Conservation (phyloP, 1,284 basidiomycete genomes). For the Phylloporus sp. region DNA sequence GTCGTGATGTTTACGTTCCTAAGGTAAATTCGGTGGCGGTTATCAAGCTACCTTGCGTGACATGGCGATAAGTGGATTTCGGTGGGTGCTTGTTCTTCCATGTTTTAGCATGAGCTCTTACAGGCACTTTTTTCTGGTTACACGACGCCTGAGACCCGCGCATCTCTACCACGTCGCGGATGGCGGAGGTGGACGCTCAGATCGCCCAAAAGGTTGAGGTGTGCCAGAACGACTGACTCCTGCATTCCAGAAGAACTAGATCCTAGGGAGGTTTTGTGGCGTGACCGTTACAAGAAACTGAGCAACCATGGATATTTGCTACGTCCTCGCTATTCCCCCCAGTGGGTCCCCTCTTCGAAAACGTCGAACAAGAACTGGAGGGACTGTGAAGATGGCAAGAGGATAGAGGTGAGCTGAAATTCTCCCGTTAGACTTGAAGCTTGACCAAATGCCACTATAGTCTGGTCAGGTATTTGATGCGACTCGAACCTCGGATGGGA, state of each 20-base stretch:
- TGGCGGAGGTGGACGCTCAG: background rate
- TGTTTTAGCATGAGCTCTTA: background rate
- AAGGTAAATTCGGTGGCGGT: too few species aligned
- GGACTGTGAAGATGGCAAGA: conserved; percentile 2
- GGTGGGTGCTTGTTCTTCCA: background rate
- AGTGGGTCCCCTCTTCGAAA: conserved; percentile 5
- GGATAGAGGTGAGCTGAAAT: background rate
- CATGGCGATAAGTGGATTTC: background rate
- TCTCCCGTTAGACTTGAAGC: background rate
- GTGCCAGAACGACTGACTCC: background rate
- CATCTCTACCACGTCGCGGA: background rate
- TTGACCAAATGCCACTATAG: background rate
- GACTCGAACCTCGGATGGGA: background rate
- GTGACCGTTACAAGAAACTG: conserved; percentile 1
- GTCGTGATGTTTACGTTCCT: too few species aligned
- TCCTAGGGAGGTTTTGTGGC: conserved; percentile 18
- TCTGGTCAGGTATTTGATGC: background rate
- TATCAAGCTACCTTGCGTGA: background rate
- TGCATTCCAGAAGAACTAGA: conserved; percentile 13
- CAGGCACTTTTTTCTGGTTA: background rate
- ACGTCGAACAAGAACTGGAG: background rate
- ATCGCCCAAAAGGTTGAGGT: background rate
- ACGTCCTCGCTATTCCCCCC: conserved; percentile 5
- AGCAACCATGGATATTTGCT: conserved; percentile 15
- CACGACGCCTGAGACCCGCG: background rate